Conservation (phyloP, 768 basidiomycete genomes). For the Tylopilus sp. region DNA sequence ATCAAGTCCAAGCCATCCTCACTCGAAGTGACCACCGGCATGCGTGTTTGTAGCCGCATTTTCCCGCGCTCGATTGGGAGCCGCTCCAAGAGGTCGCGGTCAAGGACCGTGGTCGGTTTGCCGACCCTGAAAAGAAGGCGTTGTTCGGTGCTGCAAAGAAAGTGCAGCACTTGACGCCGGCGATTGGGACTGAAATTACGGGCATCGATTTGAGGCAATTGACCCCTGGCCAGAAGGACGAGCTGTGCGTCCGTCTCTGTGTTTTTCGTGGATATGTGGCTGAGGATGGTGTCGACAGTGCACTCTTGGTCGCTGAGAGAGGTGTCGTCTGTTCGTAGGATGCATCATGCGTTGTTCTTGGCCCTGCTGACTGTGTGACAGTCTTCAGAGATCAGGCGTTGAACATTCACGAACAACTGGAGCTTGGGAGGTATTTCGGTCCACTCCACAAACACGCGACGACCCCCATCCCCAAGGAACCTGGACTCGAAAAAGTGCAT, state of each 20-base stretch:
- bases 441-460: constrained; percentile 82
- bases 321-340: constrained; percentile 64
- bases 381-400: constrained; percentile 78
- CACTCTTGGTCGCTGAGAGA: constrained; percentile 70
- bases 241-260: constrained; percentile 48
- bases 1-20: background rate
- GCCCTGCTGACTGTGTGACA: constrained; percentile 19
- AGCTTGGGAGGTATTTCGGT: constrained; percentile 69
- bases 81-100: constrained; percentile 58
- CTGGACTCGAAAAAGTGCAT: constrained; percentile 75
- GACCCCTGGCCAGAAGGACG: constrained; percentile 67
- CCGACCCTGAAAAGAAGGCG: constrained; percentile 66
- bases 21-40: background rate
- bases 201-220: constrained; percentile 75
- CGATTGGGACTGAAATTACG: constrained; percentile 70
- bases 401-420: constrained; percentile 63
- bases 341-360: background rate
- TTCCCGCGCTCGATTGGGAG: constrained; percentile 62
- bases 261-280: background rate
- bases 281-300: constrained; percentile 37
- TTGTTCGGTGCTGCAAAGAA: constrained; percentile 63
- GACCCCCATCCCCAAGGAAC: constrained; percentile 66
- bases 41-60: constrained; percentile 62
- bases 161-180: constrained; percentile 64
- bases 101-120: constrained; percentile 61